phyloP scores from a whole-genome alignment of 2,329 filamentous ascomycete species.

The Huntiella decipiens region DNA sequence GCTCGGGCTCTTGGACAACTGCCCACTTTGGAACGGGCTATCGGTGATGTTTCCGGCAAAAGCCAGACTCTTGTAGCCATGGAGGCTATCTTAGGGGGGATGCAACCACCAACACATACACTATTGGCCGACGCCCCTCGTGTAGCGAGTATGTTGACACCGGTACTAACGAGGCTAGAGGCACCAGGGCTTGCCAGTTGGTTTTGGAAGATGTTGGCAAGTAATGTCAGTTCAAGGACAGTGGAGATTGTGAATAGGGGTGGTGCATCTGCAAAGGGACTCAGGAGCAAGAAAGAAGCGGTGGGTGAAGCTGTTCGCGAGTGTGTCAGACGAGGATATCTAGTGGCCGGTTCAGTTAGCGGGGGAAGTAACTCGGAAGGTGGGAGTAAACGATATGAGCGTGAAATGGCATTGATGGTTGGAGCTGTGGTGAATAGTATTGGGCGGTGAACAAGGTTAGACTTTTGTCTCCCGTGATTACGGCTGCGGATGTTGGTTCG shows the following conservation, averaged over 20 bases:
- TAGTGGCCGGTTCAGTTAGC: conserved; percentile 37
- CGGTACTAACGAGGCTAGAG: conserved; percentile 58
- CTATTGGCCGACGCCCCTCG: conserved; percentile 26
- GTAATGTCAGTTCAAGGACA: conserved; percentile 54
- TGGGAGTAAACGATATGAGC: conserved; percentile 47
- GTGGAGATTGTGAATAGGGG: conserved; percentile 71
- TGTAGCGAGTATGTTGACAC: not conserved
- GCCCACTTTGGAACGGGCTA: conserved; percentile 61
- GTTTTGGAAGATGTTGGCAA: conserved; percentile 82
- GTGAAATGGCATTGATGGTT: conserved; percentile 90
- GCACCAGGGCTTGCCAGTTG: conserved; percentile 74
- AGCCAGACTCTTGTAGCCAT: conserved; percentile 87
- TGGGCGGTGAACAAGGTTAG: conserved; percentile 14
- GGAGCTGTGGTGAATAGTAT: conserved; percentile 52
- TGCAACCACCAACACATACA: conserved; percentile 50
- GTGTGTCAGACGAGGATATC: conserved; percentile 62
- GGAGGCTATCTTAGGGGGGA: conserved; percentile 53
- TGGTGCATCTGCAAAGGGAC: conserved; percentile 63
- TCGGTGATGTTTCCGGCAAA: conserved; percentile 61
- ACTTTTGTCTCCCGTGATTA: too few species aligned
- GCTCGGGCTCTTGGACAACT: conserved; percentile 60
- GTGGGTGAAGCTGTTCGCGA: conserved; percentile 64
- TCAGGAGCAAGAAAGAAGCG: conserved; percentile 54
- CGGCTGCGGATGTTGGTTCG: too few species aligned
- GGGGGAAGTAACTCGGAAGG: conserved; percentile 18